Evolutionary conservation across 2,329 filamentous ascomycete genomes (phyloP).

Genomic region (Phaeosphaeriaceae sp.): DNA sequence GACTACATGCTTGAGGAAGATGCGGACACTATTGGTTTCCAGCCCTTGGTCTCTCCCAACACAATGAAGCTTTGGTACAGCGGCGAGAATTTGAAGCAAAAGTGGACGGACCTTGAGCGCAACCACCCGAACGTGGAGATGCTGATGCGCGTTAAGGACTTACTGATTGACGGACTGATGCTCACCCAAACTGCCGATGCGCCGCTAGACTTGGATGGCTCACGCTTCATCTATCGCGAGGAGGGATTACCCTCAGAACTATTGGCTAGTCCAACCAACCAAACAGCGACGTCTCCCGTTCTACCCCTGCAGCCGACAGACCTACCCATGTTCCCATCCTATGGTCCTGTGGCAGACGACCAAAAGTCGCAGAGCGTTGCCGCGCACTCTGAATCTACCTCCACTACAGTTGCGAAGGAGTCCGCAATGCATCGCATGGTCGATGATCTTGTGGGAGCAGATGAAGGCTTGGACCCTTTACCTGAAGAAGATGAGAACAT

Average conservation of each 20-base stretch:
- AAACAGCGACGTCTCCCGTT: constrained; percentile 50
- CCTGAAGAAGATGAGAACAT: constrained; percentile 53
- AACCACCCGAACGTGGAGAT: constrained; percentile 68
- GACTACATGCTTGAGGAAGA: constrained; percentile 74
- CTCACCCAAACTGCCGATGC: constrained; percentile 61
- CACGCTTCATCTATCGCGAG: constrained; percentile 62
- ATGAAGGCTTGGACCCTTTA: constrained; percentile 49
- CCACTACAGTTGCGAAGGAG: constrained; percentile 52
- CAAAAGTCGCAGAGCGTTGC: constrained; percentile 44
- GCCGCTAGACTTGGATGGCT: constrained; percentile 56
- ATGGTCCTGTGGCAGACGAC: constrained; percentile 40
- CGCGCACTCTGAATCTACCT: constrained; percentile 57
- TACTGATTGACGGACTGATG: constrained; percentile 67
- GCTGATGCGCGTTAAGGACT: constrained; percentile 69
- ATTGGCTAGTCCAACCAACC: constrained; percentile 53
- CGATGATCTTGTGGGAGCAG: constrained; percentile 59
- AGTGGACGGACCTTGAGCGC: constrained; percentile 61
- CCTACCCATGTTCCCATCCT: constrained; percentile 38
- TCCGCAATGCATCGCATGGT: constrained; percentile 65
- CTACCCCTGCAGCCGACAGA: constrained; percentile 49
- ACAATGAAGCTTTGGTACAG: constrained; percentile 62
- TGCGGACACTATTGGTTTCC: constrained; percentile 69
- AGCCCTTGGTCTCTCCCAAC: constrained; percentile 62
- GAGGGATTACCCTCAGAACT: constrained; percentile 60
- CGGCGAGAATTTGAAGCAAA: constrained; percentile 57